These are phyloP conservation scores for Begonia peltatifolia DNA, from an alignment of 306 rosid genomes.

Conservation along the genomic window DNA sequence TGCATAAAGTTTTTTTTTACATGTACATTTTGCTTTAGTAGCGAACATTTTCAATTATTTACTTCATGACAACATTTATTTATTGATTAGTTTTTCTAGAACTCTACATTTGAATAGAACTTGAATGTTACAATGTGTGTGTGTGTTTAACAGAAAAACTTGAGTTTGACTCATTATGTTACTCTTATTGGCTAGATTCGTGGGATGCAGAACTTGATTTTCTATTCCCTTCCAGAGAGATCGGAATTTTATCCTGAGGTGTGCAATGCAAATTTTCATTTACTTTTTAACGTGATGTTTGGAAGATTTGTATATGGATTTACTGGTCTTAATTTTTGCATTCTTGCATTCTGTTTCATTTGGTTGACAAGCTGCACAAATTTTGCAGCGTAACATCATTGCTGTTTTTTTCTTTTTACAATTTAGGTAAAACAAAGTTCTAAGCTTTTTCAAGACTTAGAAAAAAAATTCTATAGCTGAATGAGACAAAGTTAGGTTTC, in stretches of 20 bases:
- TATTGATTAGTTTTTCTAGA: too few species aligned
- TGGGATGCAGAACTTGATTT: conserved; percentile 54
- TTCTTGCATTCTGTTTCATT: background rate
- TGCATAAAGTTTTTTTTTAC: too few species aligned
- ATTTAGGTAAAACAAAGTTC: background rate
- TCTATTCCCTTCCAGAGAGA: conserved; percentile 84
- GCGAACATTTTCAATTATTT: too few species aligned
- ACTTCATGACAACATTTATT: too few species aligned
- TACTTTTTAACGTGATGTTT: too few species aligned
- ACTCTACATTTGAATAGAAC: background rate
- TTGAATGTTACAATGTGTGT: too few species aligned
- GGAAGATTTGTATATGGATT: background rate
- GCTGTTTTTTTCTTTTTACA: background rate
- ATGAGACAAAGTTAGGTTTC: too few species aligned
- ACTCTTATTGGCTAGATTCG: conserved; percentile 45
- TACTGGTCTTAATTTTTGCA: background rate
- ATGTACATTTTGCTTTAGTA: too few species aligned
- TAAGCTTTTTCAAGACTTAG: too few species aligned
- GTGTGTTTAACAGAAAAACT: too few species aligned
- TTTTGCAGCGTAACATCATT: background rate
- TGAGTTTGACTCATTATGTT: background rate
- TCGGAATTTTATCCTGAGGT: conserved; percentile 93
- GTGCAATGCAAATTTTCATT: conserved; percentile 1
- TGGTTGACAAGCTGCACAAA: background rate
- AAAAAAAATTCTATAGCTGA: too few species aligned